Conservation (phyloP, 208 protist species). For the Leishmania gerbilli region DNA sequence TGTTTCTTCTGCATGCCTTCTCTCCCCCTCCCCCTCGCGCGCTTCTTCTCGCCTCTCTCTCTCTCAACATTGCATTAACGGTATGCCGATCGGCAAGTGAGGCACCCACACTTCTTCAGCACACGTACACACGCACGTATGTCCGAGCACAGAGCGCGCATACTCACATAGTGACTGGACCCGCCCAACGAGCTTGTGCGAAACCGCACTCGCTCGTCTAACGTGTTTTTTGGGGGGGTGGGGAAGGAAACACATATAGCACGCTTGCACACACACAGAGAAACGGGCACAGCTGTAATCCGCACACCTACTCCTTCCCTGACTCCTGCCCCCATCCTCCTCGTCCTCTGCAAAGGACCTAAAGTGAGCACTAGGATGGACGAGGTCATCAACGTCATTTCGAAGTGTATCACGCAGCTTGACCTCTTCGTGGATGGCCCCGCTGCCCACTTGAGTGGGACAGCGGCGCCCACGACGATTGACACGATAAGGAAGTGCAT, state of each 20-base stretch:
- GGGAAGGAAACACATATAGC: not conserved
- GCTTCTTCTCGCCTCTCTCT: not conserved
- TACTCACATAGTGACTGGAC: not conserved
- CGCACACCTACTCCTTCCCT: not conserved
- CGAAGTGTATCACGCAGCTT: slow-evolving; percentile 11
- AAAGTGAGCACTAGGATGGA: slow-evolving; percentile 13
- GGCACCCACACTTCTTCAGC: not conserved
- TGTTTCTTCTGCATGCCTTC: not conserved
- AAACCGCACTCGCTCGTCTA: not conserved
- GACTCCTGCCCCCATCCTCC: not conserved
- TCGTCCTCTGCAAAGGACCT: not conserved
- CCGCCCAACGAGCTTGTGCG: not conserved
- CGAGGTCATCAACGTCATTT: slow-evolving; percentile 5
- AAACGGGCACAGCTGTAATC: not conserved
- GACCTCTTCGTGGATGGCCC: not conserved
- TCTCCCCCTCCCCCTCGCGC: not conserved
- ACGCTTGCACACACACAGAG: too few species aligned
- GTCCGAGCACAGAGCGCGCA: not conserved
- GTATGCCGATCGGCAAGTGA: not conserved
- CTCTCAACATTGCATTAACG: not conserved
- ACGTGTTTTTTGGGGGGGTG: not conserved
- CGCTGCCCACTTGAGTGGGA: not conserved
- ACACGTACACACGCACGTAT: too few species aligned
- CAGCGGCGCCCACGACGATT: not conserved
- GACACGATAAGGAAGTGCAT: slow-evolving; percentile 6